Base-by-base conservation (phyloP, 768 basidiomycete species). In the Mycena rosella region DNA sequence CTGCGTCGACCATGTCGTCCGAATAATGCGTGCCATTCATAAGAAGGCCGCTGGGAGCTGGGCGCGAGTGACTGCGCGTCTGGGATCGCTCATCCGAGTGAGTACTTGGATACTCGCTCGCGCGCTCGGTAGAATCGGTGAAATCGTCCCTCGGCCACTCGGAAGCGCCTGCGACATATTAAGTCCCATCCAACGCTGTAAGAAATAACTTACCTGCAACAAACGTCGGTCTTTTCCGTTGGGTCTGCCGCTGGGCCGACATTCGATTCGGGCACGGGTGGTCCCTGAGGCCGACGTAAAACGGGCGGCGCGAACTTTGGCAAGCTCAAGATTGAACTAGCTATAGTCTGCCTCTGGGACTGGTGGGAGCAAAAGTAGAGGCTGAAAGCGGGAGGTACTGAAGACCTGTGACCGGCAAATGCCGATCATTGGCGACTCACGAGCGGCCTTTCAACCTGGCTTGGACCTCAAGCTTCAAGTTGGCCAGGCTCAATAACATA, bases 11-110 rank as follows among this genome's bases (percentile, higher is more conserved):
- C 18, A 51, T 65, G 52, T 71, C 70, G 26, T 71, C 70, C 40
- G 66, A 71, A 22, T 44, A 71, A 27, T 68, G 66, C 1, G 72
- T 68, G 32, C 69, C 63, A 22, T 68, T 71, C 70, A 71, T 61
- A 34, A 67, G 66, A 14, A 71, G 55, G 32, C 49, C 70, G 34
- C 65, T 48, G 14, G 57, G 66, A 34, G 27, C 47, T 3, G 65
- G 70, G 15, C 65, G 65, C 40, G 63, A 60, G 26, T 54, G 49
- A 2, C 36, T 38, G 40, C 64, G 60, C 56, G 58, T 64, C 38
- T 63, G 55, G n/a, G 63, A 62, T 1, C 29, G 53, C 0, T 62
- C 60, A 22, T 71, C 70, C 17, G 52, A 68, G 40, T 60, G 61
- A 15, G 67, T 57, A 58, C 60, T 51, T 24, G 59, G 58, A 47